These are phyloP conservation scores for Xylaria scruposa DNA, from an alignment of 495 filamentous ascomycete species.

Conservation along the genomic window DNA sequence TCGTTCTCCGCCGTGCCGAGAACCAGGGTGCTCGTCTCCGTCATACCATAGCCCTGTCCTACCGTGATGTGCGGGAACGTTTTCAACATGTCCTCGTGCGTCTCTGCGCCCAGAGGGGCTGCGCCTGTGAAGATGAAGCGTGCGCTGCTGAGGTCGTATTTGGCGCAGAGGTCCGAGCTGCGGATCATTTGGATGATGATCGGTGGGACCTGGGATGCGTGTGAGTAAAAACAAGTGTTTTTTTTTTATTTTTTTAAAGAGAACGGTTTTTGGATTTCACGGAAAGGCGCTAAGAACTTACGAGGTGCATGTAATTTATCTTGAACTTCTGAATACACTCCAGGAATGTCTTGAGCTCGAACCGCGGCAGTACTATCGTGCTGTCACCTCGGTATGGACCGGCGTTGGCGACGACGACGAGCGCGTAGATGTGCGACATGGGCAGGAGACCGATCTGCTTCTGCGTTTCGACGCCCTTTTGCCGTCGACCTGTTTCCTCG, in stretches of 20 bases:
- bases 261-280: too few relatives aligned
- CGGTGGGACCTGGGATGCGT: conserved; percentile 69
- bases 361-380: conserved; percentile 82
- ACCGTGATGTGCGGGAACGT: conserved; percentile 70
- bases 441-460: conserved; percentile 77
- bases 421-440: conserved; percentile 84
- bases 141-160: conserved; percentile 79
- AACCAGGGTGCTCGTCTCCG: conserved; percentile 81
- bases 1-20: conserved; percentile 69
- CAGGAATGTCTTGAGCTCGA: conserved; percentile 72
- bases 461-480: conserved; percentile 59
- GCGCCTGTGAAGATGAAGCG: conserved; percentile 76
- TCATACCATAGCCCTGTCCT: conserved; percentile 86
- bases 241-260: too few relatives aligned
- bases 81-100: conserved; percentile 68
- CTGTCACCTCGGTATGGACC: conserved; percentile 78
- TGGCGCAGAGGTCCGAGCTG: conserved; percentile 63
- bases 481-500: conserved; percentile 54
- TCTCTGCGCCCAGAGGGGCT: conserved; percentile 82
- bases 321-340: conserved; percentile 74
- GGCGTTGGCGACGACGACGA: conserved; percentile 77
- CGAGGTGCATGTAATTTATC: conserved; percentile 72
- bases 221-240: neutral
- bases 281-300: conserved; percentile 40
- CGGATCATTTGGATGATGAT: conserved; percentile 85